Evolutionary conservation across 139 green algal species (phyloP), one percentile per base, ranked within the genome.

Genomic region (Eudorina sp.): DNA sequence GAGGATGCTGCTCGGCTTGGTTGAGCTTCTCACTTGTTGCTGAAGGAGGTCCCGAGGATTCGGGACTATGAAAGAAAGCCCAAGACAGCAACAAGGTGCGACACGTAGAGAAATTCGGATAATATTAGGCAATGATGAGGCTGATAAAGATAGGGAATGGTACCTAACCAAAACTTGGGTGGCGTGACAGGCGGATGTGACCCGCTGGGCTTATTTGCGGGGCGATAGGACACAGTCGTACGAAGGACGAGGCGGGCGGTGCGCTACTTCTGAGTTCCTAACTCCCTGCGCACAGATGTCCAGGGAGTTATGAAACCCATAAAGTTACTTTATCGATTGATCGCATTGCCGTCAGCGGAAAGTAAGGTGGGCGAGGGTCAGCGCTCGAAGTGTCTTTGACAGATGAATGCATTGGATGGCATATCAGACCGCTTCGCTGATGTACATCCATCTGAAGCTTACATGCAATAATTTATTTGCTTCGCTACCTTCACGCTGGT

Each of bases 1-100:
- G 81, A 87, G 81, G 81, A 87, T 87, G 64, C n/a, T 79, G 81
- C 81, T 87, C 81, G 64, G 81, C 81, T 78, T 87, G 81, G 64
- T 87, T 66, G 81, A 78, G 43, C 9, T 53, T 84, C 27, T 73
- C 23, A 23, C 25, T 53, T 73, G 51, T 18, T 41, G n/a, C 45
- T 82, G n/a, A 46, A 82, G 74, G 11, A 31, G 36, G 38, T 14
- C 18, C 66, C 66, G 34, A 25, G 31, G 66, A 27, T 27, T 75
- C 34, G 66, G 66, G 11, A 45, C 36, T 19, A 75, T 48, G 46
- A 34, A 25, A 75, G 66, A 31, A 75, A 75, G 46, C 19, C 34
- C 66, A 75, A 46, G 66, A 75, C 66, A 75, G 66, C 34, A 75
- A 75, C 38, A 75, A 75, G 31, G 46, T 75, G 66, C 36, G 66